Conservation (phyloP, 208 protist species). For the Endotrypanum monterogeii region DNA sequence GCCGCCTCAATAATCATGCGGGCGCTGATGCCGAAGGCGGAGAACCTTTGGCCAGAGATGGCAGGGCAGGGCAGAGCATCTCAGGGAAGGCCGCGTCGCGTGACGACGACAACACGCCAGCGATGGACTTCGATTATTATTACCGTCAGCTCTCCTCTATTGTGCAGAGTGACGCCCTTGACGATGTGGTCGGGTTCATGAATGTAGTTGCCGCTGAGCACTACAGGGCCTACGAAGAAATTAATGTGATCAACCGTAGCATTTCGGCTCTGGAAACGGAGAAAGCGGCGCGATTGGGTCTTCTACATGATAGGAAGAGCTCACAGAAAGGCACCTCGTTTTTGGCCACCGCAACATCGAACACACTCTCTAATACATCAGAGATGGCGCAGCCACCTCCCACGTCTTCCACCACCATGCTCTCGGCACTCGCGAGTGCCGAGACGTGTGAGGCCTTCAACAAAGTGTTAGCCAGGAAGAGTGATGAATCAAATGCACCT, state of each 20-base stretch:
- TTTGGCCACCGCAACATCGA: neutral
- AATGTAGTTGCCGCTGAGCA: slow-evolving; percentile 45
- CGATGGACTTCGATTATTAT: slow-evolving; percentile 50
- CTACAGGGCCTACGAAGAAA: slow-evolving; percentile 56
- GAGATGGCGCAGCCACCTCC: neutral
- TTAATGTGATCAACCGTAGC: slow-evolving; percentile 52
- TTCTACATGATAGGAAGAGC: slow-evolving; percentile 2
- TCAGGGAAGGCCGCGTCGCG: neutral
- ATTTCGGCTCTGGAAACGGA: slow-evolving; percentile 37
- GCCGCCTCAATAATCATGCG: neutral
- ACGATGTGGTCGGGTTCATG: slow-evolving; percentile 60
- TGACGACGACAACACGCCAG: slow-evolving; percentile 8
- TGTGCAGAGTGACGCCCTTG: slow-evolving; percentile 45
- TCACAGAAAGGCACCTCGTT: neutral
- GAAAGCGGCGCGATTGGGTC: slow-evolving; percentile 24
- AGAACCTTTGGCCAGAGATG: neutral
- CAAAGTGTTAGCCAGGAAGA: neutral
- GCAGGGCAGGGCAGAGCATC: neutral
- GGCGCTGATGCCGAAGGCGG: neutral
- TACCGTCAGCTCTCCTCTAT: slow-evolving; percentile 49
- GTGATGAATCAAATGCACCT: neutral
- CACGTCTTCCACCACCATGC: slow-evolving; percentile 9
- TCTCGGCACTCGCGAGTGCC: slow-evolving; percentile 12
- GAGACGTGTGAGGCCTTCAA: slow-evolving; percentile 14
- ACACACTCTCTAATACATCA: neutral